Base-by-base conservation (phyloP, 306 rosid genomes). In the Trifolium repens region DNA sequence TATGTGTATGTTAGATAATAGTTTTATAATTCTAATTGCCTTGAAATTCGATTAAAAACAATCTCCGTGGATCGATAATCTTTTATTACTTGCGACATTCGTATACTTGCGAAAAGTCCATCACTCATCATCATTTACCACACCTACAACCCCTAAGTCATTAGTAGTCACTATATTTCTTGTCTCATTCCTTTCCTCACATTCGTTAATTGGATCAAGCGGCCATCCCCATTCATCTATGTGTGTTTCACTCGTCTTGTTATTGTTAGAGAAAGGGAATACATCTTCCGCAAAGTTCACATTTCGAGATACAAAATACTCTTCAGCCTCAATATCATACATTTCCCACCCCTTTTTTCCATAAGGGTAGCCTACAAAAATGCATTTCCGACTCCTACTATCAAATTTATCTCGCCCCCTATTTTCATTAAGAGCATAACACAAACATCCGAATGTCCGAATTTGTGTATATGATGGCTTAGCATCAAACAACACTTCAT, bases 391-490 rank as follows among this genome's bases (percentile, higher is more conserved):
- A 58, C 64, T 26, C 27, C 64, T 19, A 26, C 35, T 57, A 57
- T 8, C 62, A 57, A 58, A 58, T 6, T 58, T 26, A 58, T 58
- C 64, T 26, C 16, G 8, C 5, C 64, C 64, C 39, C 1, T 24
- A 26, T 58, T 58, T 58, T 26, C 39, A 58, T 58, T 58, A 12
- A 24, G 64, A 11, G 37, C 64, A 52, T 52, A 52, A 52, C 58
- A 52, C 58, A n/a, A 52, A 16, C 26, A 52, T 52, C 58, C 10
- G 2, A 52, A 52, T 16, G 26, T n/a, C 4, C 9, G 24, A 16
- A 52, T 52, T 52, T 52, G 24, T n/a, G 22, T 16, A 8, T 52
- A 52, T 52, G 24, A 3, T 1, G 26, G 58, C 26, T 52, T 52
- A 42, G 46, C 46, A 42, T 9, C 46, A 42, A 42, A 42, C 13